Percentiles rank a stretch among this genome's conserved stretches.
Conservation (phyloP, 768 basidiomycete genomes). For the Pleurotus sapidus region DNA sequence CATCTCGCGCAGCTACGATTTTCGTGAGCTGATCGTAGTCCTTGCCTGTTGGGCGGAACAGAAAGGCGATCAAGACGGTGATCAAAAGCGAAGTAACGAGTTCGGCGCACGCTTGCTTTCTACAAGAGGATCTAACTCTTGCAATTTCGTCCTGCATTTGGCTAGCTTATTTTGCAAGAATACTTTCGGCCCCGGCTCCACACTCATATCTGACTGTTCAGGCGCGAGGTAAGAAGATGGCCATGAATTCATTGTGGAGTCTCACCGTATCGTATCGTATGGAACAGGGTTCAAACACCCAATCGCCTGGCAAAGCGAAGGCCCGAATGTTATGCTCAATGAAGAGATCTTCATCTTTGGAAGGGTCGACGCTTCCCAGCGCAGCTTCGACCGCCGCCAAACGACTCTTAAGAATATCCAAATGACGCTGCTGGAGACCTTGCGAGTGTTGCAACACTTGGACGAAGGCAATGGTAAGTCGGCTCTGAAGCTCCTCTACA, state of each 20-base stretch:
- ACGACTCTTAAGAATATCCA: conserved; percentile 54
- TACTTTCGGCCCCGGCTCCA: conserved; percentile 70
- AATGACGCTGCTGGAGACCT: conserved; percentile 52
- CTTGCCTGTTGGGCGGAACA: conserved; percentile 31
- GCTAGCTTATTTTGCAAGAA: conserved; percentile 78
- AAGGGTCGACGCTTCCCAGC: conserved; percentile 50
- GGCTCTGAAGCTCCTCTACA: conserved; percentile 68
- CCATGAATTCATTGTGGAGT: not conserved
- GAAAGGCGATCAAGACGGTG: conserved; percentile 9
- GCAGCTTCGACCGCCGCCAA: conserved; percentile 43
- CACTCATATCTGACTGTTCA: conserved; percentile 54
- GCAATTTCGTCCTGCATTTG: conserved; percentile 56
- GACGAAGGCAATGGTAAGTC: conserved; percentile 54
- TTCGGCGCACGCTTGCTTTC: conserved; percentile 55
- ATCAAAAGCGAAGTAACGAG: not conserved
- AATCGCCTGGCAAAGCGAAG: conserved; percentile 64
- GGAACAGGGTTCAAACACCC: conserved; percentile 72
- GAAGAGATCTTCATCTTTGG: conserved; percentile 68
- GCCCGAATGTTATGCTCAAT: conserved; percentile 67
- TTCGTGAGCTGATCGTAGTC: conserved; percentile 52
- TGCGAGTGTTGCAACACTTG: conserved; percentile 59
- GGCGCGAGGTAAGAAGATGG: not conserved
- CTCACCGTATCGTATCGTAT: conserved; percentile 76
- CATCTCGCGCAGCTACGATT: conserved; percentile 43
- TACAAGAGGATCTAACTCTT: conserved; percentile 57